Evolutionary conservation across 1,139 yeast genomes (phyloP).

Genomic region (Pichia sp.): DNA sequence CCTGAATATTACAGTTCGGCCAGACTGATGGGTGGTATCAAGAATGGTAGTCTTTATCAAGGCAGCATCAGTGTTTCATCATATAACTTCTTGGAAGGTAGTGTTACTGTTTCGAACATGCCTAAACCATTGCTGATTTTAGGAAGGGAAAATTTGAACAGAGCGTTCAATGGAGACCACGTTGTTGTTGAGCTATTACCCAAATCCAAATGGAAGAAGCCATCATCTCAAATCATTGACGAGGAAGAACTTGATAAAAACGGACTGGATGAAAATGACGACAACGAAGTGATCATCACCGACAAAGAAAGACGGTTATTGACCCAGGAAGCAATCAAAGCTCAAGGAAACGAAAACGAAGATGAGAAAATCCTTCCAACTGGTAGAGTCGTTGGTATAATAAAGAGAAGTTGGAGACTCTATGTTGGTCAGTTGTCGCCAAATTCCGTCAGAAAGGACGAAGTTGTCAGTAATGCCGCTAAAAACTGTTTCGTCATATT

Average conservation of each 20-base stretch:
- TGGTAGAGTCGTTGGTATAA: slow-evolving; percentile 81
- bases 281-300: slow-evolving; percentile 40
- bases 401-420: slow-evolving; percentile 90
- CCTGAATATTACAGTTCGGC: slow-evolving; percentile 77
- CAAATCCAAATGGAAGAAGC: slow-evolving; percentile 79
- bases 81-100: slow-evolving; percentile 85
- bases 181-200: slow-evolving; percentile 90
- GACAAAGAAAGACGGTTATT: slow-evolving; percentile 70
- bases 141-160: slow-evolving; percentile 79
- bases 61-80: slow-evolving; percentile 76
- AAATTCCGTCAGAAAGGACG: slow-evolving; percentile 52
- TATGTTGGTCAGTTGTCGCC: slow-evolving; percentile 94
- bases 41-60: slow-evolving; percentile 80
- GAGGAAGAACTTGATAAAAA: slow-evolving; percentile 58
- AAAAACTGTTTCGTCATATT: slow-evolving; percentile 77
- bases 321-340: slow-evolving; percentile 65
- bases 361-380: slow-evolving; percentile 68
- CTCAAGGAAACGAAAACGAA: slow-evolving; percentile 36
- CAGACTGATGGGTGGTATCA: slow-evolving; percentile 83
- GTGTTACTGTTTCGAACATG: slow-evolving; percentile 64
- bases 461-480: slow-evolving; percentile 45
- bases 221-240: slow-evolving; percentile 71
- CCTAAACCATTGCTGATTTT: slow-evolving; percentile 74
- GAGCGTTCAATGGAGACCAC: slow-evolving; percentile 87
- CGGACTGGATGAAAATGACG: slow-evolving; percentile 51